These are phyloP conservation scores for Chalciporus pseudorubinellus DNA, from an alignment of 768 basidiomycete genomes.

Conservation along the genomic window DNA sequence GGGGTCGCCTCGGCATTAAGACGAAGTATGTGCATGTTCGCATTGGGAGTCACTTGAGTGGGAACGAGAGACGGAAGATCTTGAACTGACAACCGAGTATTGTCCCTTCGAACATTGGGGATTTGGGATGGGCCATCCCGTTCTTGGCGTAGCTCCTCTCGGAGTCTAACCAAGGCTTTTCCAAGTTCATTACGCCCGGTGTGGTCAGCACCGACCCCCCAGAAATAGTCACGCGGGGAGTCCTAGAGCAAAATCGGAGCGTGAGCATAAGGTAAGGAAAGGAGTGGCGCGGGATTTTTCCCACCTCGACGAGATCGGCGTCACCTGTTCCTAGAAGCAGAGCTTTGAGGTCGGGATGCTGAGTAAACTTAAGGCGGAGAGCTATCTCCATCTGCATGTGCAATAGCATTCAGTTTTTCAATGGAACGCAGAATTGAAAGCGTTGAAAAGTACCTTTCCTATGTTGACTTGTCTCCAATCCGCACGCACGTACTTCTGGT, in stretches of 20 bases:
- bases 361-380: slow-evolving; percentile 67
- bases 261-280: background rate
- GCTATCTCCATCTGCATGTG: slow-evolving; percentile 59
- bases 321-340: slow-evolving; percentile 64
- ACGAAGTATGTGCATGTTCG: slow-evolving; percentile 1
- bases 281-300: background rate
- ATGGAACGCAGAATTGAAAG: background rate
- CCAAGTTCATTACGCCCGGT: slow-evolving; percentile 73
- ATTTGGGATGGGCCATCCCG: slow-evolving; percentile 24
- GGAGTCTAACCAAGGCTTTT: slow-evolving; percentile 62
- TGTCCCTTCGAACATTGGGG: slow-evolving; percentile 27
- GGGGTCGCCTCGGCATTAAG: slow-evolving; percentile 3
- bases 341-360: slow-evolving; percentile 57
- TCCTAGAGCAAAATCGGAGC: slow-evolving; percentile 39
- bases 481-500: slow-evolving; percentile 55
- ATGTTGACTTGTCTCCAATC: slow-evolving; percentile 73
- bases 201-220: slow-evolving; percentile 69
- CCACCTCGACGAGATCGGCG: slow-evolving; percentile 67
- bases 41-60: slow-evolving; percentile 1
- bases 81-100: slow-evolving; percentile 31
- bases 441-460: slow-evolving; percentile 44
- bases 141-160: slow-evolving; percentile 48
- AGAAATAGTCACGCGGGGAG: slow-evolving; percentile 75
- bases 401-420: background rate
- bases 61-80: slow-evolving; percentile 28